Conservation (phyloP, 768 basidiomycete genomes). For the Boletales sp. region DNA sequence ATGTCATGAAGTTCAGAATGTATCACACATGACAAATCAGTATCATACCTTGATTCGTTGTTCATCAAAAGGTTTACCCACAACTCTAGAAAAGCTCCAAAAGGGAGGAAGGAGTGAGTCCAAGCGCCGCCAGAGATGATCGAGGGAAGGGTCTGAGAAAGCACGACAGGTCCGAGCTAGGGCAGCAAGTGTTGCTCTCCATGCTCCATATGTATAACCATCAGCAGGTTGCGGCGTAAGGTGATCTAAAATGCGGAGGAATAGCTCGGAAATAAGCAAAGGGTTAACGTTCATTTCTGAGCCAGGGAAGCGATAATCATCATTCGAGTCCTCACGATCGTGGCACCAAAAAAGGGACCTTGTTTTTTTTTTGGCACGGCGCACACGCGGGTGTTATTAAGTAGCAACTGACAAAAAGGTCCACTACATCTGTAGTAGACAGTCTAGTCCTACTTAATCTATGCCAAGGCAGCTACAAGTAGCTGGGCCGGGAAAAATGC, state of each 20-base stretch:
- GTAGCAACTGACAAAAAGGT: no score
- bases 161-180: slow-evolving; percentile 1
- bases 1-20: neutral
- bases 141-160: neutral
- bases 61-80: neutral
- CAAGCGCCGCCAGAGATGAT: neutral
- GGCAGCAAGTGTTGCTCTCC: neutral
- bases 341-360: no score
- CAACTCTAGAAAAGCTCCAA: neutral
- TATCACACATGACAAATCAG: neutral
- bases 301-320: no score
- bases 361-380: no score
- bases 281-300: no score
- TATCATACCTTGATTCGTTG: neutral
- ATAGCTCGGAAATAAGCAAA: neutral
- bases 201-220: neutral
- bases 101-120: neutral
- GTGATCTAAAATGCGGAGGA: neutral
- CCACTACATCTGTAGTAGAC: no score
- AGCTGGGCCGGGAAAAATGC: neutral
- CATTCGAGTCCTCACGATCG: no score
- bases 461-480: no score
- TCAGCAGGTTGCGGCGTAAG: neutral
- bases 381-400: no score
- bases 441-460: no score